These are phyloP conservation scores for Cyanidium caldarium DNA, from an alignment of 23 red algal species.

Conservation along the genomic window DNA sequence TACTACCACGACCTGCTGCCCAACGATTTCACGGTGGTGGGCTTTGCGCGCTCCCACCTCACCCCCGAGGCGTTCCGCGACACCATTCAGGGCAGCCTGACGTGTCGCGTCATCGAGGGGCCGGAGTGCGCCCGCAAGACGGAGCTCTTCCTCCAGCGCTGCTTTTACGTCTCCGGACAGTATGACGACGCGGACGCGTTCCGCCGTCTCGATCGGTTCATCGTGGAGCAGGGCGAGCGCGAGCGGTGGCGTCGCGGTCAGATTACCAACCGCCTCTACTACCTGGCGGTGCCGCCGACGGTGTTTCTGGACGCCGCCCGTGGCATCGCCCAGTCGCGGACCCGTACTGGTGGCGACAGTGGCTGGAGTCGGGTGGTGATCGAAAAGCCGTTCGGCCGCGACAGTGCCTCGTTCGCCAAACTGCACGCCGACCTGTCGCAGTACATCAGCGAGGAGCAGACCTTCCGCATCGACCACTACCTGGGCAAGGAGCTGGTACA, in stretches of 20 bases:
- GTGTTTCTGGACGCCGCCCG: slow-evolving; percentile 26
- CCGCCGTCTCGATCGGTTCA: slow-evolving; percentile 11
- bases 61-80: slow-evolving; percentile 69
- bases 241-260: slow-evolving; percentile 3
- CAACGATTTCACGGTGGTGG: slow-evolving; percentile 65
- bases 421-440: slow-evolving; percentile 28
- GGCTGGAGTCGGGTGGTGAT: slow-evolving; percentile 86
- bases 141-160: slow-evolving; percentile 69
- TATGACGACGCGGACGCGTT: slow-evolving; percentile 42
- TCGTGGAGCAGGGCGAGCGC: slow-evolving; percentile 35
- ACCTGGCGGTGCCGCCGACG: slow-evolving; percentile 74
- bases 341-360: neutral
- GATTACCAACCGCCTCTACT: slow-evolving; percentile 57
- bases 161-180: slow-evolving; percentile 53
- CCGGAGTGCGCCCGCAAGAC: slow-evolving; percentile 65
- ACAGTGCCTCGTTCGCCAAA: slow-evolving; percentile 30
- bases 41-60: slow-evolving; percentile 51
- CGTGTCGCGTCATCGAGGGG: slow-evolving; percentile 82
- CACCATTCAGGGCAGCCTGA: slow-evolving; percentile 47
- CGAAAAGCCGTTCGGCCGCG: slow-evolving; percentile 91
- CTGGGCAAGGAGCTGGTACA: slow-evolving; percentile 90
- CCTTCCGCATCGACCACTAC: slow-evolving; percentile 90
- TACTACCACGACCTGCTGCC: slow-evolving; percentile 86
- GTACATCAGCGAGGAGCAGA: slow-evolving; percentile 61
- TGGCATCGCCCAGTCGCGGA: slow-evolving; percentile 26